These are phyloP conservation scores for Letharia columbiana DNA, from an alignment of 495 filamentous ascomycete genomes.

Conservation along the genomic window DNA sequence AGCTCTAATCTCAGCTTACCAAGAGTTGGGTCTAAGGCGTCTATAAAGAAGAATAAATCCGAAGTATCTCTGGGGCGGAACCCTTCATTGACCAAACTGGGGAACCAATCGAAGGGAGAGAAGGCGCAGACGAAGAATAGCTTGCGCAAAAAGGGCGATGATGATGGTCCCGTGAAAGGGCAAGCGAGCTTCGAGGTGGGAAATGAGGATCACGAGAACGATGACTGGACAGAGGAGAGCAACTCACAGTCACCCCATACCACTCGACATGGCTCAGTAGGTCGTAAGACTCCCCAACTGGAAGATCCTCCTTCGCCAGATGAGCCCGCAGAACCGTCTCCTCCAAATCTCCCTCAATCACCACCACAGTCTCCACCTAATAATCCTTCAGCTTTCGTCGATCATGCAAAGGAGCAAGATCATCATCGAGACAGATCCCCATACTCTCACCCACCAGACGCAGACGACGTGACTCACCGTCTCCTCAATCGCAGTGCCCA, in stretches of 20 bases:
- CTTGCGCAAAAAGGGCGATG: constrained; percentile 16
- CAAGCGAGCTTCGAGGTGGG: constrained; percentile 22
- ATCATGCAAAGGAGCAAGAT: constrained; percentile 6
- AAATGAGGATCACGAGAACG: constrained; percentile 16
- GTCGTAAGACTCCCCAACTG: constrained; percentile 14
- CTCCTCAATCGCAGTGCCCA: constrained; percentile 22
- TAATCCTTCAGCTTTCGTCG: constrained; percentile 10
- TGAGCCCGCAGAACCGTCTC: constrained; percentile 20
- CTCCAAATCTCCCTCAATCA: constrained; percentile 19
- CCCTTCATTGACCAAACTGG: constrained; percentile 15
- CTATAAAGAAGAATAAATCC: constrained; percentile 24
- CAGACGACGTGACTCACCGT: constrained; percentile 24
- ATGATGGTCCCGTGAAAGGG: constrained; percentile 18
- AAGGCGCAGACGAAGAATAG: constrained; percentile 19
- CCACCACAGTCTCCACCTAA: constrained; percentile 24
- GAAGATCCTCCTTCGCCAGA: constrained; percentile 24
- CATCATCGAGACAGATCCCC: constrained; percentile 3
- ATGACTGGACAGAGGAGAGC: constrained; percentile 27
- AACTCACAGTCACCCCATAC: constrained; percentile 24
- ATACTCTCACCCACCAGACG: constrained; percentile 20
- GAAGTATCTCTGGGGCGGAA: constrained; percentile 16
- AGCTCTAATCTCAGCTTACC: constrained; percentile 20
- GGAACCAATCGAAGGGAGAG: constrained; percentile 20
- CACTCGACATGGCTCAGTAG: constrained; percentile 17
- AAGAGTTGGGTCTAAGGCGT: constrained; percentile 20